Conservation (phyloP, 192 early-diverging fungal genomes). For the Backusella circina region DNA sequence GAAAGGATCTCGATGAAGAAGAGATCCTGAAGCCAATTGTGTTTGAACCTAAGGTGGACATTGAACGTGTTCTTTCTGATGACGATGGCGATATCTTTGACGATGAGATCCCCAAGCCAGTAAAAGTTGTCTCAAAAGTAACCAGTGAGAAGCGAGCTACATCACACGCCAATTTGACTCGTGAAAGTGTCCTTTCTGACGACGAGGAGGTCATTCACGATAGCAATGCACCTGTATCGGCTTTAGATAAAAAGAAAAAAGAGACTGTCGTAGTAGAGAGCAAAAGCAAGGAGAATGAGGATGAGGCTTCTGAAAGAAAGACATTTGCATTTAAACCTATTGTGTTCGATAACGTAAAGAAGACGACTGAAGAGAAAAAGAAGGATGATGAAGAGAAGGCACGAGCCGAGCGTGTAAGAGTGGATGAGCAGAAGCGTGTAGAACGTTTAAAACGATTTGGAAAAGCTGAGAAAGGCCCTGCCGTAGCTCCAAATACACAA, state of each 20-base stretch:
- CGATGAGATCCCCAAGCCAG: neutral
- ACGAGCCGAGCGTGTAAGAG: neutral
- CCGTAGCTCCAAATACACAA: neutral
- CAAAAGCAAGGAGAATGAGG: neutral
- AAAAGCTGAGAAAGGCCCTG: neutral
- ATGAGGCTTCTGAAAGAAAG: neutral
- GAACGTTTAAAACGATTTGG: neutral
- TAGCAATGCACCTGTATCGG: neutral
- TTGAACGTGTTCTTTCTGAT: neutral
- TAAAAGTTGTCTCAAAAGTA: neutral
- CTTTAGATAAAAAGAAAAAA: neutral
- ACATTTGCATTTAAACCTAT: neutral
- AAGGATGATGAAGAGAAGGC: neutral
- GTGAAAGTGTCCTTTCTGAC: neutral
- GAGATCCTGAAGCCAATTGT: neutral
- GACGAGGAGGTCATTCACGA: neutral
- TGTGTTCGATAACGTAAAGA: neutral
- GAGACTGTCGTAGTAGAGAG: neutral
- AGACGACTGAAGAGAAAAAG: neutral
- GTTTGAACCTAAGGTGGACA: neutral
- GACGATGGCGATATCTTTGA: neutral
- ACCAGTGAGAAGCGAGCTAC: neutral
- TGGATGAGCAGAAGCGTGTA: neutral
- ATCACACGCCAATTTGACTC: neutral
- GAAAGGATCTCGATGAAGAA: neutral